Conservation (phyloP, 768 basidiomycete genomes). For the Suillus ampliporus region DNA sequence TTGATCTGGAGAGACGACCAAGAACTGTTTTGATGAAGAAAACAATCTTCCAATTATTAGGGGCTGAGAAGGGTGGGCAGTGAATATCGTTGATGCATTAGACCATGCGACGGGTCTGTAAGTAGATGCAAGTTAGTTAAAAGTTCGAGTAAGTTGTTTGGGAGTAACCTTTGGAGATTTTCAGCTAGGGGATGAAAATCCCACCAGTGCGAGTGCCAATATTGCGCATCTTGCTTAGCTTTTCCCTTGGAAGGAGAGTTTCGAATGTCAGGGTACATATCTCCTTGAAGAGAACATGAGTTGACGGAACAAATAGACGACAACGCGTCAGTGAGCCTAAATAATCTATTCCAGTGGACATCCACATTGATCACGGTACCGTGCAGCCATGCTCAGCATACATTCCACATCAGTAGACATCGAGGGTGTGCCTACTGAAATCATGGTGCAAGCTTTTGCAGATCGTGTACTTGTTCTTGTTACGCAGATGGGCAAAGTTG, state of each 20-base stretch:
- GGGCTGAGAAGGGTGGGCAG: slow-evolving; percentile 67
- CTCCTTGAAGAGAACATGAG: slow-evolving; percentile 22
- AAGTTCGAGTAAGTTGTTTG: neutral
- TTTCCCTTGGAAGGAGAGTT: slow-evolving; percentile 59
- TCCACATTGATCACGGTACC: neutral
- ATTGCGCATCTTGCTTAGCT: slow-evolving; percentile 49
- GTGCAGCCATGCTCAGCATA: slow-evolving; percentile 27
- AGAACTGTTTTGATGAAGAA: slow-evolving; percentile 71
- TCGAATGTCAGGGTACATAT: slow-evolving; percentile 29
- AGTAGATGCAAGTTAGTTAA: neutral
- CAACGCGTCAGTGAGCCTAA: neutral
- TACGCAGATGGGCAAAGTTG: slow-evolving; percentile 91
- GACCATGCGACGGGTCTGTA: slow-evolving; percentile 77
- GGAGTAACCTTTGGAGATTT: slow-evolving; percentile 54
- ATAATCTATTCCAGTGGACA: neutral
- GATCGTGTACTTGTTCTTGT: slow-evolving; percentile 87
- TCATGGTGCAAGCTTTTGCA: slow-evolving; percentile 77
- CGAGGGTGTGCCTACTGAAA: slow-evolving; percentile 66
- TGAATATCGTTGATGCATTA: slow-evolving; percentile 68
- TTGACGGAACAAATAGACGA: slow-evolving; percentile 9
- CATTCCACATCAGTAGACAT: slow-evolving; percentile 56
- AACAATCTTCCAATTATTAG: slow-evolving; percentile 66
- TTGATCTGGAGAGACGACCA: slow-evolving; percentile 57
- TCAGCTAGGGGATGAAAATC: slow-evolving; percentile 69
- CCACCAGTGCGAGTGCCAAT: slow-evolving; percentile 76